Evolutionary conservation across 2,329 filamentous ascomycete genomes (phyloP), one percentile per base, ranked within the genome.

Genomic region (Phialophora verrucosa): DNA sequence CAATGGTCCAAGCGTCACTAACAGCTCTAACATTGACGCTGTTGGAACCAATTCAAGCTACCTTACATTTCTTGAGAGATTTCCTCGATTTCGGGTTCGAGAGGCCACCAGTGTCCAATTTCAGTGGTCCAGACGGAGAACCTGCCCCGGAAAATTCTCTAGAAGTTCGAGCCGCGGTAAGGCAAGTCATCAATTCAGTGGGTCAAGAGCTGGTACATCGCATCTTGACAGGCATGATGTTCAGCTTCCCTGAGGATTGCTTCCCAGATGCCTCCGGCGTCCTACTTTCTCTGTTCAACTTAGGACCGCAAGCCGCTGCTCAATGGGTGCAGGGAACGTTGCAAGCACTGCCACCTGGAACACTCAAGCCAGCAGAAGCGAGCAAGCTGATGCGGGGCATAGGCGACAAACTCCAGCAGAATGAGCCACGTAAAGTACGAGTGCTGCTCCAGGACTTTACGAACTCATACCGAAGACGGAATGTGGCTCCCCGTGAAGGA

Each of bases 191-290:
- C 27, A 70, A 84, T 1, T 81, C 83, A 1, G 88, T 93, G 70
- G 93, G 95, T 44, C 89, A 92, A 74, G 82, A 88, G 63, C 83
- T 99, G 31, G 89, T 95, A 7, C 94, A 97, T 79, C 91, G 93
- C 70, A 89, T 96, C 65, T 85, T 99, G 81, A 95, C 93, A 0
- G 95, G 95, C 67, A 96, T 99, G 93, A 98, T 99, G 94, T 97
- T 97, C 77, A 96, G 91, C 0, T 99, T 99, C 80, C 96, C 95
- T 0, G 88, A 91, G 51, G 95, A 98, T 77, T 97, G 93, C 80
- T 96, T 98, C 75, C 90, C 93, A 0, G 95, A 99, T 76, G 93
- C 93, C 17, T 97, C 92, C 57, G 93, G 93, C 4, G 92, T 97
- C n/a, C 81, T 99, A 60, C 87, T 99, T 67, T 89, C 90, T 3